Conservation (phyloP, 257 asterid genomes). For the Penstemon barbatus region DNA sequence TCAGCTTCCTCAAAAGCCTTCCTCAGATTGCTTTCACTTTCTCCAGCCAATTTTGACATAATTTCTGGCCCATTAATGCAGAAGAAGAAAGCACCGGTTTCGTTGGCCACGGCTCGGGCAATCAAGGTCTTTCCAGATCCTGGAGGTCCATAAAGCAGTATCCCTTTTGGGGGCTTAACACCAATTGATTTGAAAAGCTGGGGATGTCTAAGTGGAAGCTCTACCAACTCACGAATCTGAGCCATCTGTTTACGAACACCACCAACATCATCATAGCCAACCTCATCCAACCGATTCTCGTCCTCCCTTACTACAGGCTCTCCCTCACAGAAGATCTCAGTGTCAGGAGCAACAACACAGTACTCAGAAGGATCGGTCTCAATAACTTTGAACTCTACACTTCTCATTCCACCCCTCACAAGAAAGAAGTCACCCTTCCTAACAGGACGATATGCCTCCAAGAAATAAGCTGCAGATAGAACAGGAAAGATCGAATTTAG, state of each 20-base stretch:
- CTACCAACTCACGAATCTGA: conserved; percentile 84
- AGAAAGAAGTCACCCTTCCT: conserved; percentile 81
- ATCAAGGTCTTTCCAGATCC: conserved; percentile 91
- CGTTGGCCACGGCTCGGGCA: conserved; percentile 91
- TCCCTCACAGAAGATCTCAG: conserved; percentile 87
- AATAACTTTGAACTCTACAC: conserved; percentile 73
- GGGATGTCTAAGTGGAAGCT: conserved; percentile 82
- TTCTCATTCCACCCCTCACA: conserved; percentile 88
- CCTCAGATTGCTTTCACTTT: conserved; percentile 90
- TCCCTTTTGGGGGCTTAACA: conserved; percentile 89
- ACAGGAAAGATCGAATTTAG: no score
- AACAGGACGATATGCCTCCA: conserved; percentile 53
- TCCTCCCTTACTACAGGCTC: conserved; percentile 80
- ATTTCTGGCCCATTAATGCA: no score
- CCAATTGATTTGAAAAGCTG: conserved; percentile 88
- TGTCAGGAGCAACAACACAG: conserved; percentile 86
- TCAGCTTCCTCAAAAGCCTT: conserved; percentile 96
- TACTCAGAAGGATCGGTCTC: conserved; percentile 81
- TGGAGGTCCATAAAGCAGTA: conserved; percentile 81
- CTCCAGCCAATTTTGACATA: conserved; percentile 92
- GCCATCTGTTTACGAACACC: conserved; percentile 94
- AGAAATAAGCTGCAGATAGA: conserved; percentile 48
- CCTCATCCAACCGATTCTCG: conserved; percentile 72
- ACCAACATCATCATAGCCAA: conserved; percentile 90
- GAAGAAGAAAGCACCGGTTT: conserved; percentile 89